phyloP scores from a whole-genome alignment of 306 rosid species.

The Dalbergia cultrata region DNA sequence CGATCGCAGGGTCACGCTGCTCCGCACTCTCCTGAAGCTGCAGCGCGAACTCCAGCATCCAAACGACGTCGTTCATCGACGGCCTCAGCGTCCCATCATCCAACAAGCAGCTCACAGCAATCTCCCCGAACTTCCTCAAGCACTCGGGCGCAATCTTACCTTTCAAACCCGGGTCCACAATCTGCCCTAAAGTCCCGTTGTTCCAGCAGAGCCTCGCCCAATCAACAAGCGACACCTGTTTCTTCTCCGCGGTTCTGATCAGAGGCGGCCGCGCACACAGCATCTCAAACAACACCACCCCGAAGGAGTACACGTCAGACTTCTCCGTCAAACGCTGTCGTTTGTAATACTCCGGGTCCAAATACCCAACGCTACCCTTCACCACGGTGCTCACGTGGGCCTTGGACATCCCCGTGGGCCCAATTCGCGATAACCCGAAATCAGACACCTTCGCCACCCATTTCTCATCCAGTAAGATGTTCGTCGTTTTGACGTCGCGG shows the following conservation, averaged over 20 bases:
- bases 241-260: slow-evolving; percentile 30
- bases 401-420: slow-evolving; percentile 46
- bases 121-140: slow-evolving; percentile 54
- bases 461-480: slow-evolving; percentile 60
- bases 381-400: slow-evolving; percentile 53
- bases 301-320: slow-evolving; percentile 74
- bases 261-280: slow-evolving; percentile 61
- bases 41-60: slow-evolving; percentile 64
- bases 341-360: slow-evolving; percentile 58
- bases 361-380: slow-evolving; percentile 57
- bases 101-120: slow-evolving; percentile 55
- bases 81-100: slow-evolving; percentile 65
- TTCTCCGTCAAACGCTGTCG: slow-evolving; percentile 60
- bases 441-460: slow-evolving; percentile 64
- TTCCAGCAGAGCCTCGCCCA: slow-evolving; percentile 56
- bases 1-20: neutral
- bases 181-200: slow-evolving; percentile 37
- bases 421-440: slow-evolving; percentile 63
- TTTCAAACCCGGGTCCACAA: slow-evolving; percentile 58
- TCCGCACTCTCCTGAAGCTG: slow-evolving; percentile 69
- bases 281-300: slow-evolving; percentile 67
- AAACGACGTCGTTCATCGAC: slow-evolving; percentile 71
- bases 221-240: slow-evolving; percentile 52
- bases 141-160: slow-evolving; percentile 46
- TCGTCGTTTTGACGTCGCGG: slow-evolving; percentile 72